These are phyloP conservation scores for Penicillium coffeae DNA, from an alignment of 495 filamentous ascomycete genomes.

Conservation along the genomic window DNA sequence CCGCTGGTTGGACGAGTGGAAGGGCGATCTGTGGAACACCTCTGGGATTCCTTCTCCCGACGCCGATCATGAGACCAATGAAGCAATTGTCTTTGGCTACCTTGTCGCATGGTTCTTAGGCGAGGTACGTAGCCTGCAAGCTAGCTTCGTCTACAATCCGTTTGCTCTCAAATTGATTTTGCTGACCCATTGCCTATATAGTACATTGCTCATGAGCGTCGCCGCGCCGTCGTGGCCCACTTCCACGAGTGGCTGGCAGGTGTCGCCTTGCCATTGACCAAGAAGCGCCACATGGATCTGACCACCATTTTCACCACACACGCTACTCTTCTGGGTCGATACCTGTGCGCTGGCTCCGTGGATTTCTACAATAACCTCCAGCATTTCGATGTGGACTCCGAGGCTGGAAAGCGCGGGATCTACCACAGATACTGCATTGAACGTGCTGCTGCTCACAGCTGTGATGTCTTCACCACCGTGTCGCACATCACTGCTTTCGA, in stretches of 20 bases:
- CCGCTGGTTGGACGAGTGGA: conserved; percentile 92
- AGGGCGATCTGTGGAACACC: conserved; percentile 87
- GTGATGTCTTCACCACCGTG: conserved; percentile 97
- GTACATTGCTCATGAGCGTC: conserved; percentile 91
- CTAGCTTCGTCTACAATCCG: not conserved
- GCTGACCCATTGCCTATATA: conserved; percentile 28
- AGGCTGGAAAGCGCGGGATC: conserved; percentile 96
- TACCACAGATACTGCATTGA: conserved; percentile 99
- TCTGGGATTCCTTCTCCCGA: conserved; percentile 90
- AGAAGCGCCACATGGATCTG: conserved; percentile 90
- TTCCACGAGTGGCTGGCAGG: conserved; percentile 99
- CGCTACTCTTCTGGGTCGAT: conserved; percentile 88
- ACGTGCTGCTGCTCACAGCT: conserved; percentile 81
- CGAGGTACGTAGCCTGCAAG: conserved; percentile 58
- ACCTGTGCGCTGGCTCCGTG: conserved; percentile 94
- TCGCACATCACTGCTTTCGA: conserved; percentile 98
- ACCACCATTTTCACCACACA: conserved; percentile 99
- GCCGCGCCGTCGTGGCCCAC: conserved; percentile 88
- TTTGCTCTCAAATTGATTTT: not conserved
- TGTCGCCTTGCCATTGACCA: conserved; percentile 89
- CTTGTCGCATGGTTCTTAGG: conserved; percentile 97
- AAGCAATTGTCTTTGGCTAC: conserved; percentile 97
- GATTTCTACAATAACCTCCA: conserved; percentile 99
- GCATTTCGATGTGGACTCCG: conserved; percentile 92
- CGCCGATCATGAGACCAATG: conserved; percentile 91